Evolutionary conservation across 2,329 filamentous ascomycete genomes (phyloP).

Genomic region (Talaromyces sp.): DNA sequence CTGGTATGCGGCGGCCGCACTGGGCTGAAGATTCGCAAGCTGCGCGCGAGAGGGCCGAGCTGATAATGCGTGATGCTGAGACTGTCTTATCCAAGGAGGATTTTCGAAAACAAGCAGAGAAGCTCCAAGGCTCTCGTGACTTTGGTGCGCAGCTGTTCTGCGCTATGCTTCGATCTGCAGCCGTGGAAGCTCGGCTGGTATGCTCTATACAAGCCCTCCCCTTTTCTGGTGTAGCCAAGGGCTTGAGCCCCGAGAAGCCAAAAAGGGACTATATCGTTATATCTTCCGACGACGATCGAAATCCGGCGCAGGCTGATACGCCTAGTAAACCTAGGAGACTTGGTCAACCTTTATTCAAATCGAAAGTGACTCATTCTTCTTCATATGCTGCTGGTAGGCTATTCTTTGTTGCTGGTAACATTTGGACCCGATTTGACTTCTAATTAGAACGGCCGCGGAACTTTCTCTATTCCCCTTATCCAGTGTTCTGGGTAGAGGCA

Average conservation of each 20-base stretch:
- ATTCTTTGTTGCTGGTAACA: background rate
- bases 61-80: conserved; percentile 60
- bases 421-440: background rate
- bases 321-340: conserved; percentile 24
- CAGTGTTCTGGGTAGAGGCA: conserved; percentile 91
- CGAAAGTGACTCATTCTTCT: conserved; percentile 13
- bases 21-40: conserved; percentile 69
- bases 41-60: conserved; percentile 54
- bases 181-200: conserved; percentile 74
- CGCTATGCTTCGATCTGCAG: conserved; percentile 74
- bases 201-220: conserved; percentile 84
- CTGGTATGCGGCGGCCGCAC: conserved; percentile 63
- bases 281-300: conserved; percentile 29
- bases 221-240: conserved; percentile 51
- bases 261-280: conserved; percentile 31
- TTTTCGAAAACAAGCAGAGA: conserved; percentile 66
- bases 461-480: conserved; percentile 55
- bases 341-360: conserved; percentile 31
- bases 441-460: conserved; percentile 13
- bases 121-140: conserved; percentile 76
- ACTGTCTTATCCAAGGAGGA: conserved; percentile 64
- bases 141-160: conserved; percentile 88
- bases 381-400: conserved; percentile 18
- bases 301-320: conserved; percentile 11
- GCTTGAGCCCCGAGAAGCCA: conserved; percentile 38